Conservation (phyloP, 306 rosid genomes). For the Cotoneaster glaucophyllus region DNA sequence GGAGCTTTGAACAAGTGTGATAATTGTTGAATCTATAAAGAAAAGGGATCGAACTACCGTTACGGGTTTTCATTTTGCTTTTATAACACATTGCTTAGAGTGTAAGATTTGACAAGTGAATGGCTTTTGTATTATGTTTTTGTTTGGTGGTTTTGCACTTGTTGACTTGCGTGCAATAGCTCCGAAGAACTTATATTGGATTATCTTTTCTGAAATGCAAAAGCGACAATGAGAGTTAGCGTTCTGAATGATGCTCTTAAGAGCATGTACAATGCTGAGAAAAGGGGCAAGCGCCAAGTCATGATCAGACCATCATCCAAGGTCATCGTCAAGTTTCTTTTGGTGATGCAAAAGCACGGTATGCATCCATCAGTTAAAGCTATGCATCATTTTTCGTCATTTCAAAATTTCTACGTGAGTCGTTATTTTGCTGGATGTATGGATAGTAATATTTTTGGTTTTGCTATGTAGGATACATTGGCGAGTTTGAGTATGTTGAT, state of each 20-base stretch:
- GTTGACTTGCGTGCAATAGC: neutral
- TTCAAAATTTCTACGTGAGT: neutral
- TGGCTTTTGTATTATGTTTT: neutral
- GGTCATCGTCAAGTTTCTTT: conserved; percentile 36
- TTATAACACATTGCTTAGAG: neutral
- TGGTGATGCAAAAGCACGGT: conserved; percentile 57
- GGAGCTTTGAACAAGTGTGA: neutral
- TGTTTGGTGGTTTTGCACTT: neutral
- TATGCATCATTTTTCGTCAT: too few relatives aligned
- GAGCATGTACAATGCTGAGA: conserved; percentile 48
- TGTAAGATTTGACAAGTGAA: neutral
- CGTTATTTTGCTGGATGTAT: neutral
- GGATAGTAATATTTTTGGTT: neutral
- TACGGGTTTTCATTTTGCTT: neutral
- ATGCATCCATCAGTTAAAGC: neutral
- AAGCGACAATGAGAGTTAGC: conserved; percentile 25
- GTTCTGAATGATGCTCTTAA: conserved; percentile 40
- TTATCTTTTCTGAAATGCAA: neutral
- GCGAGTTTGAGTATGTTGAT: conserved; percentile 58
- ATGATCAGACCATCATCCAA: conserved; percentile 42
- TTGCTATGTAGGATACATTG: conserved; percentile 42
- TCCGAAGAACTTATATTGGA: neutral
- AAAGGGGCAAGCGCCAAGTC: conserved; percentile 40
- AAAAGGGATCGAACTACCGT: neutral
- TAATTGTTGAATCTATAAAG: neutral